Base-by-base conservation (phyloP, 2,329 filamentous ascomycete species). In the Nothophoma quercina region DNA sequence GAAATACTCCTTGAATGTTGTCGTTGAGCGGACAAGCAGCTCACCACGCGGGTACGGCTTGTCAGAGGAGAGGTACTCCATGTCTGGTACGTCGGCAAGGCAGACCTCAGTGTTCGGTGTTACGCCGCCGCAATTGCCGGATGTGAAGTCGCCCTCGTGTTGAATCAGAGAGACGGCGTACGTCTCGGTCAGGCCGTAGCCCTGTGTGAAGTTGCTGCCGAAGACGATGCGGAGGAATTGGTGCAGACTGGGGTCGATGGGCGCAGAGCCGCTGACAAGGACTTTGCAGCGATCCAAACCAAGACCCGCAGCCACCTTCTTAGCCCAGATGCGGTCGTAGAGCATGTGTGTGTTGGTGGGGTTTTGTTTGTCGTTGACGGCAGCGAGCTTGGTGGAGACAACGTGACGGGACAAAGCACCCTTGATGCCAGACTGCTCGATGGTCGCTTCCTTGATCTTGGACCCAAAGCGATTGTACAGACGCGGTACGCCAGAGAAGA, bases 121-220 rank as follows among this genome's bases (percentile, higher is more conserved):
- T 0, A 92, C 82, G 5, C 83, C 86, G 44, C 95, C 95, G 63
- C 93, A 93, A 76, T 92, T 96, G 56, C 91, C 92, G 4, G 87
- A 79, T 7, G 82, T 83, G 70, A 90, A 86, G 73, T 99, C 95
- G 38, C 83, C 82, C 2, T 79, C 73, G 9, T 84, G 67, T 77
- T 98, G 95, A 28, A 85, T 83, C 10, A 88, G 82, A 18, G 84
- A 86, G 23, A 88, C 84, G 34, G 93, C 92, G 68, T 96, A 97
- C 1, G 92, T 90, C 77, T 99, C 95, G 1, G 95, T 99, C 73
- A 99, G 81, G 40, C 95, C 95, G 73, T 93, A 99, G 23, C 93
- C 95, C 77, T 98, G 93, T 25, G 85, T 75, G 68, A 98, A 89
- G 68, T 86, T 81, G 75, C 88, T 90, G 54, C 84, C 88, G 59